Evolutionary conservation across 257 asterid species (phyloP).

Genomic region (Nemophila menziesii): DNA sequence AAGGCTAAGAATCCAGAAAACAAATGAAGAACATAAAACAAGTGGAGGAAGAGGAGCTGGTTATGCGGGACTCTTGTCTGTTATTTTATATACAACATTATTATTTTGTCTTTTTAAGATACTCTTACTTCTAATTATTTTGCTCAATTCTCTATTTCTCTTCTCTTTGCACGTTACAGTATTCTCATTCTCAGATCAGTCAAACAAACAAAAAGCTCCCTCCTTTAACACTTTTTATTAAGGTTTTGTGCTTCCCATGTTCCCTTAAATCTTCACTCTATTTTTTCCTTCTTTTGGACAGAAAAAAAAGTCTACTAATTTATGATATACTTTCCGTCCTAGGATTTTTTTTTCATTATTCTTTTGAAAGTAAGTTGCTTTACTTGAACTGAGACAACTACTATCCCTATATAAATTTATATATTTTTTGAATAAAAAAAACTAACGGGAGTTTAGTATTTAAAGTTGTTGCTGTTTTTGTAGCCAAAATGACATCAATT

Average conservation of each 20-base stretch:
- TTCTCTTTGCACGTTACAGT: conserved; percentile 14
- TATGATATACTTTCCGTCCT: too few relatives aligned
- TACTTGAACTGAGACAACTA: too few relatives aligned
- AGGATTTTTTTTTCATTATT: too few relatives aligned
- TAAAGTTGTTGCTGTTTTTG: too few relatives aligned
- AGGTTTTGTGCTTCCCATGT: conserved; percentile 16
- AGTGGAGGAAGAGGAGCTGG: conserved; percentile 10
- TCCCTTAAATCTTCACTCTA: conserved; percentile 4
- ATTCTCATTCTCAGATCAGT: conserved; percentile 17
- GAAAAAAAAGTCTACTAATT: too few relatives aligned
- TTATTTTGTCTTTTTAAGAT: conserved; percentile 1
- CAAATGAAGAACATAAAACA: too few relatives aligned
- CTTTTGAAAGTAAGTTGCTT: too few relatives aligned
- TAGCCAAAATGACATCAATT: too few relatives aligned
- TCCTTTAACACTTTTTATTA: conserved; percentile 7
- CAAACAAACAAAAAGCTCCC: background rate
- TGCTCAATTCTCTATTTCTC: background rate
- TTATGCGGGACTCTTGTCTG: conserved; percentile 17
- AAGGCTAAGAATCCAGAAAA: background rate
- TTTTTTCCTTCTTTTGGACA: background rate
- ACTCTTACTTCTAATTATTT: background rate
- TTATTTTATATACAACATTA: conserved; percentile 16
- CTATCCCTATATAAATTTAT: too few relatives aligned
- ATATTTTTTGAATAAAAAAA: too few relatives aligned
- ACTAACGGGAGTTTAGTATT: too few relatives aligned